Evolutionary conservation across 495 filamentous ascomycete species (phyloP), one percentile per base, ranked within the genome.

Genomic region (Lichenothelia convexa): DNA sequence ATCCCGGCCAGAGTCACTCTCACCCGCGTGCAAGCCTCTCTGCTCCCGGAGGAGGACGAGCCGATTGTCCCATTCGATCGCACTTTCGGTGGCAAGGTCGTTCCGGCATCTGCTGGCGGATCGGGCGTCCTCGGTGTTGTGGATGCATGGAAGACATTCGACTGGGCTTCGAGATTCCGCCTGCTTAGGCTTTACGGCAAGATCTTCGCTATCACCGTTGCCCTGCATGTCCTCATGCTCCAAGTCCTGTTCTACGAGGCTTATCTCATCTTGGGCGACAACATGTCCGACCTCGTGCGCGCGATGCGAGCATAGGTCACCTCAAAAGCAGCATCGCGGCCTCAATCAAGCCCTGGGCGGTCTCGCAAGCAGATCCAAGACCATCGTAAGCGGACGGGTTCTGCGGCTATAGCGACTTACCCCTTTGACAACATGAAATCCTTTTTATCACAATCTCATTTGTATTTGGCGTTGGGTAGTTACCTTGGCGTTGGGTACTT

Each of bases 1-100:
- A 54, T 83, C 40, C 79, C 79, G 4, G 71, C 70, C 9, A 56
- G 54, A 5, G 74, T 77, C 11, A 68, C 69, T 20, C 65, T 77
- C 26, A 60, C 70, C 41, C 76, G 79, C 37, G 68, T 83, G 17
- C 74, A 82, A 31, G 78, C 79, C 12, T 76, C 73, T 3, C 65
- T 80, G 51, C 67, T 84, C 0, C 62, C 75, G 0, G 75, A 80
- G 38, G 63, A 69, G 18, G 58, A 80, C 32, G 73, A 83, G 52
- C 64, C 71, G 3, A 79, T 85, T 40, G 73, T 84, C 31, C 70
- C 73, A n/a, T 81, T 83, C 36, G 79, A 84, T 57, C 69, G 75
- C 33, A 69, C 63, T 32, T 80, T 80, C 41, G 70, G 63, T 34
- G 49, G 32, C 30, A 59, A 59, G 46, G 35, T 55, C 26, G 45